These are phyloP conservation scores for Zopfia rhizophila DNA, from an alignment of 2,329 filamentous ascomycete genomes.

Conservation along the genomic window DNA sequence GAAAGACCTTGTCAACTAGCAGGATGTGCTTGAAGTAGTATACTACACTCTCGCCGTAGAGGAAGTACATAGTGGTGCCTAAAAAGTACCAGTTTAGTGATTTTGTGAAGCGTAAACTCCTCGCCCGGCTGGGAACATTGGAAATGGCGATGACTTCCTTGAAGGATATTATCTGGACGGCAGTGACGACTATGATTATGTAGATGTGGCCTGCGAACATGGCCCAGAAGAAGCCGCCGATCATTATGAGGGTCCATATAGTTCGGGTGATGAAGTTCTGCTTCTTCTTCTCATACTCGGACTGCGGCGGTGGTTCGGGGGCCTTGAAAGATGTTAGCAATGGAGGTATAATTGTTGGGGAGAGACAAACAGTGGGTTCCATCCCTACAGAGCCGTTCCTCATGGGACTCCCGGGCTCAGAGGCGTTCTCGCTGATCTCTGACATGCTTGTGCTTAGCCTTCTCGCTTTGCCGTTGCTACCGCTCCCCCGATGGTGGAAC, in stretches of 20 bases:
- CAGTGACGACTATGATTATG: constrained; percentile 91
- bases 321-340: constrained; percentile 40
- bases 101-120: constrained; percentile 92
- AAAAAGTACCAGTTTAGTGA: constrained; percentile 99
- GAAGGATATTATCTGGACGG: constrained; percentile 95
- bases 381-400: constrained; percentile 52
- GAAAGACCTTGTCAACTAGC: constrained; percentile 88
- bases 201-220: constrained; percentile 98
- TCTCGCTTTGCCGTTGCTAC: constrained; percentile 63
- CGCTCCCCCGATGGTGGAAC: constrained; percentile 64
- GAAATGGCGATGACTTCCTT: constrained; percentile 99
- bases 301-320: constrained; percentile 55
- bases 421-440: constrained; percentile 71
- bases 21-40: constrained; percentile 99
- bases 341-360: constrained; percentile 1
- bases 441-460: constrained; percentile 76
- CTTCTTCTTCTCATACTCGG: constrained; percentile 98
- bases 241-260: constrained; percentile 99
- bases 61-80: constrained; percentile 98
- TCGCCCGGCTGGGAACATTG: constrained; percentile 89
- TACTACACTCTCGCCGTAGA: constrained; percentile 98
- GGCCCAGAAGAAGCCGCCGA: constrained; percentile 86
- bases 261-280: constrained; percentile 96
- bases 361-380: constrained; percentile 23
- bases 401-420: constrained; percentile 62